A percentile compares a stretch with the other conserved stretches of the same genome.
These are phyloP conservation scores for Pythium utonaiense DNA, from an alignment of 352 stramenopile genomes.

Conservation along the genomic window DNA sequence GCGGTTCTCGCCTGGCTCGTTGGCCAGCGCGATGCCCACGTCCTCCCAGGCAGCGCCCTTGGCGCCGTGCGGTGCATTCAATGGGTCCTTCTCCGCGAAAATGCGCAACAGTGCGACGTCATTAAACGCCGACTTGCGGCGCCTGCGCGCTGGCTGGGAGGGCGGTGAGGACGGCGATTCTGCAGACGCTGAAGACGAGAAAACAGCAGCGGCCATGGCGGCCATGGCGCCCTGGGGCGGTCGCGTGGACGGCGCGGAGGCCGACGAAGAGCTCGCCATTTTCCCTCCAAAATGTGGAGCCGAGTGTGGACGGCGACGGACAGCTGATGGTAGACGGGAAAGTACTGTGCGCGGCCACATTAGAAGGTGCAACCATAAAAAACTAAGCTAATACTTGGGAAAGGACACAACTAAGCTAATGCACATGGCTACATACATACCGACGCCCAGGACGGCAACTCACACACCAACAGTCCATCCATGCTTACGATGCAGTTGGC, in stretches of 20 bases:
- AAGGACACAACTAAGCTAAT: no score
- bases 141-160: not conserved
- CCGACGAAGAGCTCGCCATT: not conserved
- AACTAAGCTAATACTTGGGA: not conserved
- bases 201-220: not conserved
- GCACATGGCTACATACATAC: no score
- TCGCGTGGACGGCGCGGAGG: not conserved
- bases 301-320: not conserved
- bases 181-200: not conserved
- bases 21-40: not conserved
- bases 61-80: conserved; percentile 5
- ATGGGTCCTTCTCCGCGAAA: conserved; percentile 5
- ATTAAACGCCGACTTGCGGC: not conserved
- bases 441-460: no score
- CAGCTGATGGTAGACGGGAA: not conserved
- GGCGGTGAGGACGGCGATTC: not conserved
- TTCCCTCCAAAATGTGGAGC: not conserved
- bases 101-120: conserved; percentile 10
- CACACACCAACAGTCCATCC: no score
- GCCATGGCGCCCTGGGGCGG: not conserved
- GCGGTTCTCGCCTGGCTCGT: not conserved
- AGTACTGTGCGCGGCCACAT: not conserved
- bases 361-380: not conserved
- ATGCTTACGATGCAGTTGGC: not conserved
- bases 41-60: conserved; percentile 12